phyloP scores from a whole-genome alignment of 768 basidiomycete genomes.

The Dictyophora rubrovolvata region DNA sequence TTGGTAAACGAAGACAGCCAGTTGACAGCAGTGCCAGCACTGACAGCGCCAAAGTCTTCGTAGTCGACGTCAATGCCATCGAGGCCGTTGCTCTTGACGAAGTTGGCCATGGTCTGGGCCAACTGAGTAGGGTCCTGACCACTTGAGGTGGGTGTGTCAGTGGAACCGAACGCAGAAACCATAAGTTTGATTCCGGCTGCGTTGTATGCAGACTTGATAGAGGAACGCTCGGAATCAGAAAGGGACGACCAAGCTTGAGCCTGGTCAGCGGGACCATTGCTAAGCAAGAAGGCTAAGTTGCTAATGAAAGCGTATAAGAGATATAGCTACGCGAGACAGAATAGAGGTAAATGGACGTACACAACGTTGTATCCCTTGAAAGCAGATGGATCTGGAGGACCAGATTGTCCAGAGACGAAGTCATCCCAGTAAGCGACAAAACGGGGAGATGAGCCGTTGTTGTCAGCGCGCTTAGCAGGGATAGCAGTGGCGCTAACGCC shows the following conservation, averaged over 20 bases:
- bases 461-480: neutral
- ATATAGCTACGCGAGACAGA: too few relatives aligned
- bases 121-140: slow-evolving; percentile 22
- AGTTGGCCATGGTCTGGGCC: slow-evolving; percentile 25
- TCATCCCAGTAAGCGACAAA: neutral
- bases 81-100: slow-evolving; percentile 21
- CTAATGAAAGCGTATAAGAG: neutral
- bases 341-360: neutral
- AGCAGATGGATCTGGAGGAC: neutral
- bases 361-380: slow-evolving; percentile 1
- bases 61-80: slow-evolving; percentile 6
- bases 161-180: slow-evolving; percentile 16
- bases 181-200: slow-evolving; percentile 15
- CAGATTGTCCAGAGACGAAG: neutral
- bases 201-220: slow-evolving; percentile 16
- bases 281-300: slow-evolving; percentile 9
- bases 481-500: neutral
- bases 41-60: slow-evolving; percentile 16
- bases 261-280: slow-evolving; percentile 10
- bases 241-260: slow-evolving; percentile 10
- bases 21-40: slow-evolving; percentile 14
- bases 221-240: slow-evolving; percentile 5
- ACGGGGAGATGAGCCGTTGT: neutral
- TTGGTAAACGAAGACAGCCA: slow-evolving; percentile 18
- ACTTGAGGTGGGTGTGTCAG: slow-evolving; percentile 20